Base-by-base conservation (phyloP, 2,329 filamentous ascomycete genomes). In the Colletotrichum echinochloae region DNA sequence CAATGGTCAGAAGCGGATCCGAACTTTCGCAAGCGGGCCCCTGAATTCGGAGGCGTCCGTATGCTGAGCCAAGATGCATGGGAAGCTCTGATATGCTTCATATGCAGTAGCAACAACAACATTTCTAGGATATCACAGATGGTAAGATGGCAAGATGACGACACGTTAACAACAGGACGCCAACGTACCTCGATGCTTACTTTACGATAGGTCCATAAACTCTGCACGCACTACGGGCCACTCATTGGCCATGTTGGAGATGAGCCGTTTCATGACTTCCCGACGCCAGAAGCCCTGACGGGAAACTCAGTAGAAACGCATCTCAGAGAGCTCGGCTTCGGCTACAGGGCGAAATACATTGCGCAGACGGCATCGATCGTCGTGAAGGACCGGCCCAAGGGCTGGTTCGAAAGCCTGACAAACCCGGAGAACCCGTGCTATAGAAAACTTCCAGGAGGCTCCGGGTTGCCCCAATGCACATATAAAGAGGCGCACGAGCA, bases 41-140 rank as follows among this genome's bases (percentile, higher is more conserved):
- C 93, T 0, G 90, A 91, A 66, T 99, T 99, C 79, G 91, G 92
- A 0, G 96, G 97, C 16, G 92, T 99, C 66, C 91, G 96, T 28
- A 98, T 99, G 74, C 83, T 99, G 54, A 93, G 92, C 76, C 96
- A 99, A 82, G 95, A 98, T 83, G 91, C 95, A 1, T 99, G 97
- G 96, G 96, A 99, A 81, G 91, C 96, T 0, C 85, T 99, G 28
- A 85, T 99, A 30, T 91, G 92, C 66, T 99, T 99, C 81, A 99
- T 99, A 73, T 99, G 96, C 86, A 98, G 95, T 81, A 97, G 94
- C 81, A 99, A 99, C 82, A 99, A 99, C 83, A 98, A 99, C 79
- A 99, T 99, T 71, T 88, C 91, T 2, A 90, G 96, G 48, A 99
- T 99, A 79, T 95, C 93, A 6, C 93, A 97, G 81, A 99, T 99